These are phyloP conservation scores for Pseudogymnoascus verrucosus DNA, from an alignment of 2,329 filamentous ascomycete genomes.

Conservation along the genomic window DNA sequence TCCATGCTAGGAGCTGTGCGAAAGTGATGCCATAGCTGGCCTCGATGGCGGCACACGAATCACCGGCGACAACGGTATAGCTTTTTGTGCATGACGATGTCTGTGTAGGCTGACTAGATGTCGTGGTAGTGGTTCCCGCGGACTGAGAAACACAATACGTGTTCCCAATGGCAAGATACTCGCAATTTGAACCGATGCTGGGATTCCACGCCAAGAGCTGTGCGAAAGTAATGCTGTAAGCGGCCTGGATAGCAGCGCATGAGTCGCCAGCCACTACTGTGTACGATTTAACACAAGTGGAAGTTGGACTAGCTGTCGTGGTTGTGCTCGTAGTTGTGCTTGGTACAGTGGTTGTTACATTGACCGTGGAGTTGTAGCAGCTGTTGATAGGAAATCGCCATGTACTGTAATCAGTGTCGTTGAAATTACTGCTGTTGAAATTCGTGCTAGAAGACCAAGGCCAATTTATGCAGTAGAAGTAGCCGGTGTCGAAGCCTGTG, in stretches of 20 bases:
- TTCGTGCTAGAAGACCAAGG: conserved; percentile 4
- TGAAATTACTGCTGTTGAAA: conserved; percentile 6
- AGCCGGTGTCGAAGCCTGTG: neutral
- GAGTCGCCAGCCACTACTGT: conserved; percentile 8
- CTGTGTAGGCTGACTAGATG: conserved; percentile 22
- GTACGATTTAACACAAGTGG: neutral
- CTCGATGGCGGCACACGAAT: conserved; percentile 24
- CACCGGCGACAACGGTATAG: conserved; percentile 22
- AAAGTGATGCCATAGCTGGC: conserved; percentile 18
- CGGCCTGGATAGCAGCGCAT: neutral
- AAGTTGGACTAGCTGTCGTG: conserved; percentile 6
- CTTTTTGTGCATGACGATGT: conserved; percentile 26
- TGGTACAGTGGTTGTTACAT: neutral
- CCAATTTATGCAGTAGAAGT: neutral
- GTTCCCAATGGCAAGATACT: conserved; percentile 20
- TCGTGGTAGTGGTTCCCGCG: conserved; percentile 6
- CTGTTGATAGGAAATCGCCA: neutral
- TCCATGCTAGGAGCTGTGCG: conserved; percentile 22
- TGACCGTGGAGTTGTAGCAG: neutral
- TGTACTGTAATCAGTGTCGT: neutral
- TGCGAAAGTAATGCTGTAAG: conserved; percentile 2
- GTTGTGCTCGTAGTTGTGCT: conserved; percentile 3
- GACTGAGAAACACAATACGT: conserved; percentile 23
- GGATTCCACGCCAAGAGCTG: conserved; percentile 21
- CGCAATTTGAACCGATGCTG: conserved; percentile 23